These are phyloP conservation scores for Entomortierella lignicola DNA, from an alignment of 192 early-diverging fungal species.

Conservation along the genomic window DNA sequence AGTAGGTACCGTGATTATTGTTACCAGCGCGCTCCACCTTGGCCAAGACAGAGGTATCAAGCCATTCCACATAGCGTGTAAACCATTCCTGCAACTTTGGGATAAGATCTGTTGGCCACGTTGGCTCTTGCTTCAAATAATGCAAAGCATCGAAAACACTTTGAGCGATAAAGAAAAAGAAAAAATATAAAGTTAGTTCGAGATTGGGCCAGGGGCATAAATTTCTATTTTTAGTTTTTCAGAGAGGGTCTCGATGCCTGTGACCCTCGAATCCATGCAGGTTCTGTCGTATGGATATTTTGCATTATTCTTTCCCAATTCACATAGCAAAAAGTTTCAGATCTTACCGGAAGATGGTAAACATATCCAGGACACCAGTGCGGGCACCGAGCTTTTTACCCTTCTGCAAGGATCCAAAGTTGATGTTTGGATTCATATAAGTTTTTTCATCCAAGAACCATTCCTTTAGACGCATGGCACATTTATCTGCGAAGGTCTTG, in stretches of 20 bases:
- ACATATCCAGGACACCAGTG: constrained; percentile 62
- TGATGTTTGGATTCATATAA: constrained; percentile 71
- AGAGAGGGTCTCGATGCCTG: too few relatives aligned
- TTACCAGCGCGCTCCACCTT: constrained; percentile 40
- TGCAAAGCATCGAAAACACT: constrained; percentile 56
- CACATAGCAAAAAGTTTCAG: neutral
- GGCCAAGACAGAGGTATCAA: constrained; percentile 39
- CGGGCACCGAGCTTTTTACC: constrained; percentile 53
- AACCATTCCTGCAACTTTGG: constrained; percentile 54
- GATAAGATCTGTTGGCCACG: constrained; percentile 46
- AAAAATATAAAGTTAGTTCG: neutral
- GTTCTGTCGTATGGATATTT: neutral
- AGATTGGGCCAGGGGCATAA: neutral
- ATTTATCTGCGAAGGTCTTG: constrained; percentile 57
- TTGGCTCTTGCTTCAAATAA: constrained; percentile 42
- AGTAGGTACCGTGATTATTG: constrained; percentile 71
- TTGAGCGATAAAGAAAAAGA: neutral
- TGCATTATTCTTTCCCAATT: too few relatives aligned
- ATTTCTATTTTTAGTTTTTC: neutral
- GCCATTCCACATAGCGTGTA: constrained; percentile 51
- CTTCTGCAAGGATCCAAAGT: constrained; percentile 62
- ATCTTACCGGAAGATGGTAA: constrained; percentile 51
- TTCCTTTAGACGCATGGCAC: constrained; percentile 46
- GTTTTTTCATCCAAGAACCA: constrained; percentile 71
- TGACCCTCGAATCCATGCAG: neutral